Evolutionary conservation across 2,329 filamentous ascomycete species (phyloP), one percentile per base, ranked within the genome.

Genomic region (Penicillium vulpinum): DNA sequence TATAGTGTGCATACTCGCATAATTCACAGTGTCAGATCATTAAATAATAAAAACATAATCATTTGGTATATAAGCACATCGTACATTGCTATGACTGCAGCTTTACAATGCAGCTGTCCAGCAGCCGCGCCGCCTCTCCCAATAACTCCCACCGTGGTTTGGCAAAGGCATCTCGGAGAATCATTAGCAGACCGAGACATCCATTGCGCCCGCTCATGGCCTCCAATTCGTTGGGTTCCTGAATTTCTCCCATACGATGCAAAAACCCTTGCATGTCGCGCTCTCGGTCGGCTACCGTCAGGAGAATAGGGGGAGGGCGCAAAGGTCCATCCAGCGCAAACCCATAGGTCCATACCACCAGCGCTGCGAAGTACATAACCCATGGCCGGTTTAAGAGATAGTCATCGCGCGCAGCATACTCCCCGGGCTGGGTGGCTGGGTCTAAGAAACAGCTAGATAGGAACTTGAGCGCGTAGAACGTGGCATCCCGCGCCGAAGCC

Each of bases 311-410:
- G 52, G 76, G 66, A 2, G 72, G 71, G 13, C 75, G 78, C 56
- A 90, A 85, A 0, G 91, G 84, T 0, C 94, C 94, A 65, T 97
- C 94, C 21, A 96, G 79, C 0, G 93, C 92, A 70, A 87, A 97
- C 2, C 92, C 93, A 68, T 97, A 99, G 58, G 87, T 91, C 94
- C 94, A 99, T 1, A 97, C 90, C 22, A 97, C 91, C 15, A 99
- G 81, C 0, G 88, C 87, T 0, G 94, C 91, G 70, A 96, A 95
- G 75, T 97, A 99, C 50, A 97, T 80, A 11, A 97, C 92, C 93
- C 94, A 99, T 0, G 93, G 91, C 16, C 94, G 83, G 69, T 97
- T 96, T 58, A 97, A 83, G 2, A 97, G 81, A 51, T 92, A 89
- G 67, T 99, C 94, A 66, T 96, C 90, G 21, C 91, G 85, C 0